phyloP scores from a whole-genome alignment of 2,329 filamentous ascomycete species.

The Sporothrix pallida region DNA sequence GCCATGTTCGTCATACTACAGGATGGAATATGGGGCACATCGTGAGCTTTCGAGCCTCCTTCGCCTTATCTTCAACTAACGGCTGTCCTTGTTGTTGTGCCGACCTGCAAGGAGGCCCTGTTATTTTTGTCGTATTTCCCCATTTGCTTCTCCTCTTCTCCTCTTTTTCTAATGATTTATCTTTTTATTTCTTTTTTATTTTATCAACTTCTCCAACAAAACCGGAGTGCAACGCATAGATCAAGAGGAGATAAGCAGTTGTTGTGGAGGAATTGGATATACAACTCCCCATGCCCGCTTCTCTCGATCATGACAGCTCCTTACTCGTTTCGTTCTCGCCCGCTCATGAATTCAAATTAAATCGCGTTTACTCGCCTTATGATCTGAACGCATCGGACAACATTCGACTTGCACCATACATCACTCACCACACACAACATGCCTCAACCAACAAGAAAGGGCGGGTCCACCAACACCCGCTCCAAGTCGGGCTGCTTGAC shows the following conservation, averaged over 20 bases:
- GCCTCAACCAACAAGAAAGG: not conserved
- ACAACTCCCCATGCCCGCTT: not conserved
- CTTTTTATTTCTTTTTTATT: not conserved
- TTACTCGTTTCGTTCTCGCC: not conserved
- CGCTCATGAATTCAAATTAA: too few species aligned
- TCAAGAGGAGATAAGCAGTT: not conserved
- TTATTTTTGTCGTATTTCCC: not conserved
- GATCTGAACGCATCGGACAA: not conserved
- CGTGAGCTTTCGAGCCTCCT: not conserved
- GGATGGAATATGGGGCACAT: not conserved
- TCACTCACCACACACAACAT: not conserved
- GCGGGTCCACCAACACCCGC: not conserved
- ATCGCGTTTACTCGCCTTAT: not conserved
- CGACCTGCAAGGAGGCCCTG: too few species aligned
- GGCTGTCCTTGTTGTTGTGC: not conserved
- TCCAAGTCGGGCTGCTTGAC: constrained; percentile 30
- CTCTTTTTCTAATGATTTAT: not conserved
- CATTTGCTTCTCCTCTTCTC: not conserved
- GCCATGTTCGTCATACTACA: constrained; percentile 7
- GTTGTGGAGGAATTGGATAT: not conserved
- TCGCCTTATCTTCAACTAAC: not conserved
- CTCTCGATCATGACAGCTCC: constrained; percentile 5
- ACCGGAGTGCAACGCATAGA: not conserved
- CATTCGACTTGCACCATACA: not conserved
- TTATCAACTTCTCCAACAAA: not conserved